Conservation (phyloP, 345 rosid genomes). For the Arabis alpina region DNA sequence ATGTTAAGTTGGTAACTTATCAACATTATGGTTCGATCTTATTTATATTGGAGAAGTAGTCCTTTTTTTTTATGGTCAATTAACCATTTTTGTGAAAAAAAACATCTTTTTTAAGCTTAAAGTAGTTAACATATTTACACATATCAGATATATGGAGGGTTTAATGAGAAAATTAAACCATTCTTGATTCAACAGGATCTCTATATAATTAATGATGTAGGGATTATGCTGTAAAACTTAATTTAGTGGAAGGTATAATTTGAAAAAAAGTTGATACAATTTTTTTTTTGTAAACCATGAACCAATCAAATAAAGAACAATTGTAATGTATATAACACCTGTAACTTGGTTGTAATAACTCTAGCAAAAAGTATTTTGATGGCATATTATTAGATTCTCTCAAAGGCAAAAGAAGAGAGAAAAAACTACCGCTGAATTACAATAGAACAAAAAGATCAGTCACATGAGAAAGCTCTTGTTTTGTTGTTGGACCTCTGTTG, state of each 20-base stretch:
- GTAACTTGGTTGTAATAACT: background rate
- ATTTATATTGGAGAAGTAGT: too few relatives aligned
- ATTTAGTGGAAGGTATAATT: background rate
- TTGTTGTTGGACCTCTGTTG: constrained; percentile 27
- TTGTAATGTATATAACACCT: background rate
- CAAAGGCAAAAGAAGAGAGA: background rate
- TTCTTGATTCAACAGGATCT: too few relatives aligned
- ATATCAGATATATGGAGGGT: background rate
- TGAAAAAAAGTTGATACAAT: background rate
- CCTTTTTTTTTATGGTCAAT: too few relatives aligned
- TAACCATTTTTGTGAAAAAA: too few relatives aligned
- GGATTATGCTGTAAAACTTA: too few relatives aligned
- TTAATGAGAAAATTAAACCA: too few relatives aligned
- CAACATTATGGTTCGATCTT: too few relatives aligned
- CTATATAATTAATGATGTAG: too few relatives aligned
- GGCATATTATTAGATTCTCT: background rate
- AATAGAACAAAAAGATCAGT: constrained; percentile 23
- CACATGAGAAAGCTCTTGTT: constrained; percentile 24
- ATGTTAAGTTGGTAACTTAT: too few relatives aligned
- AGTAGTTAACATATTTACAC: background rate
- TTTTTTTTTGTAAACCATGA: background rate
- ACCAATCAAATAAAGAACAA: background rate
- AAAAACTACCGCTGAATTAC: background rate
- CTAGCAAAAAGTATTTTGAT: background rate
- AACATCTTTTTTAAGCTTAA: too few relatives aligned